Evolutionary conservation across 129 eudicot species (phyloP), one percentile per base, ranked within the genome.

Genomic region (Erigeron canadensis): DNA sequence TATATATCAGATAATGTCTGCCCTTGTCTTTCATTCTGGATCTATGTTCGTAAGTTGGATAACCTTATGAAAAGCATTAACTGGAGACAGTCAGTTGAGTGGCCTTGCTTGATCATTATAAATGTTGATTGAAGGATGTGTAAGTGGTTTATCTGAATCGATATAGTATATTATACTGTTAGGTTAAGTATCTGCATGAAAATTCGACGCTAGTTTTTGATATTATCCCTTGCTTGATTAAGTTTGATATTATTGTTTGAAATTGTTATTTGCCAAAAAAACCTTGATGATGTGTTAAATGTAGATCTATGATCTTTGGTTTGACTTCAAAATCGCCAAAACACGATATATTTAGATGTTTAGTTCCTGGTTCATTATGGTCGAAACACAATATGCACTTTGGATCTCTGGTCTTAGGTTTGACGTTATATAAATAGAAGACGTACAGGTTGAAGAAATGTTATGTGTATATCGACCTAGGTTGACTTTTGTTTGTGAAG

Each of bases 381-480:
- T 56, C 21, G 15, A 13, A 56, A 13, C 41, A 19, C 39, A 70
- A 39, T 56, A 6, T 12, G 61, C 34, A 4, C 22, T 66, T 19
- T 66, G 21, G 18, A 66, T 46, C 42, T 46, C 11, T 23, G 44
- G 22, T 15, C 23, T 23, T 8, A 12, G 34, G 70, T 43, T 60
- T 61, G 66, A 61, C 46, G 22, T 64, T 7, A 3, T 41, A 41
- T 9, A 7, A 13, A 28, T 34, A 28, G n/a, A 47, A 67, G 19
- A 38, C 47, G 6, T 15, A 69, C 16, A 50, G 48, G 11, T 69
- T 69, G 37, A 48, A 28, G 3, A 28, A 18, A 53, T 51, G 4
- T 18, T 47, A n/a, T n/a, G 40, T 34, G 68, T 73, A 59, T 47
- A 50, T 73, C 62, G 70, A 61, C 13, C 47, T 8, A 38, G 45